Evolutionary conservation across 208 protist species (phyloP).

Genomic region (Acanthamoeba lenticulata): DNA sequence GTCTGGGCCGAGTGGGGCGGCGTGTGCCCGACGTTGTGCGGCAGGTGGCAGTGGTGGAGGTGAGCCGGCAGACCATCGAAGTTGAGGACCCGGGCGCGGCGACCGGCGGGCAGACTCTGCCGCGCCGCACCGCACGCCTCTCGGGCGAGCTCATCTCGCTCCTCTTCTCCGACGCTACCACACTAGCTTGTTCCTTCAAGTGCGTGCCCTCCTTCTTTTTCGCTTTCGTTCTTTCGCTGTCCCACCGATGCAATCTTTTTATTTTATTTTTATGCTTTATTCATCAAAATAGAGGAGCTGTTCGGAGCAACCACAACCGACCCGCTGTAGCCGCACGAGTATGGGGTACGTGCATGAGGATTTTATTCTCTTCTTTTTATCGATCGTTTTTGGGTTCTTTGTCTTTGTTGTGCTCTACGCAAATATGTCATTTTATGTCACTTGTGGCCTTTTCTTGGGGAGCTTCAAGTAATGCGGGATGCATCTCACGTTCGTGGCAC

Average conservation of each 20-base stretch:
- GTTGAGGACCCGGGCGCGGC: not conserved
- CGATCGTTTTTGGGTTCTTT: too few relatives aligned
- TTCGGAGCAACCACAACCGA: not conserved
- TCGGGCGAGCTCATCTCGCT: not conserved
- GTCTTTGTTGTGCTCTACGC: too few relatives aligned
- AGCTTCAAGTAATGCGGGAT: too few relatives aligned
- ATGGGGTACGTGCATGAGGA: not conserved
- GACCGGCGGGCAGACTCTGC: not conserved
- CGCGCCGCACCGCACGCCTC: not conserved
- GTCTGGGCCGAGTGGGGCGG: not conserved
- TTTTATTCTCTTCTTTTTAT: not conserved
- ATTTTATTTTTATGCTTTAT: not conserved
- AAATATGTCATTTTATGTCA: not conserved
- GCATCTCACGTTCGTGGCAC: not conserved
- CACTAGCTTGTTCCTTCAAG: not conserved
- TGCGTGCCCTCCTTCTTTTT: not conserved
- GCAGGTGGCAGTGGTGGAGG: not conserved
- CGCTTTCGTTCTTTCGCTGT: not conserved
- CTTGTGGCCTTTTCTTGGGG: not conserved
- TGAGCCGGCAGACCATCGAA: not conserved
- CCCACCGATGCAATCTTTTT: not conserved
- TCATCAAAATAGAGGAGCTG: not conserved
- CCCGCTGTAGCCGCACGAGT: not conserved
- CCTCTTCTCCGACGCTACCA: not conserved
- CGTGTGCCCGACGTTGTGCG: not conserved